Evolutionary conservation across 495 filamentous ascomycete genomes (phyloP).

Genomic region (Xylaria acuta): DNA sequence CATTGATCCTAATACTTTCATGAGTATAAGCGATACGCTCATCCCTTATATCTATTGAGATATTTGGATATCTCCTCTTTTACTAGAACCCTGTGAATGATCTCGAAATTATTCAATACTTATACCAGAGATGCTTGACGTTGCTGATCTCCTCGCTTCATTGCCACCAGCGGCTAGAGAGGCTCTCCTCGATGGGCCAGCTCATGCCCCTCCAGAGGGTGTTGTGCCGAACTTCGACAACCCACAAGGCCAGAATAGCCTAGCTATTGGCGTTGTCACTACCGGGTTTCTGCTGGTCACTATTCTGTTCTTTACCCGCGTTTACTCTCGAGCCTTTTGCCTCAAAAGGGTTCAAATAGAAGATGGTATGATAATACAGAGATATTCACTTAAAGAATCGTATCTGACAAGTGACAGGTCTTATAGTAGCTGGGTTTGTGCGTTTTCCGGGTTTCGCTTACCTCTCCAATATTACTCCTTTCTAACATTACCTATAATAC

Average conservation of each 20-base stretch:
- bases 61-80: neutral
- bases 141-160: constrained; percentile 10
- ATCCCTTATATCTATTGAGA: neutral
- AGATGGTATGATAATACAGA: constrained; percentile 20
- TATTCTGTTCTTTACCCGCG: constrained; percentile 10
- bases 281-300: constrained; percentile 21
- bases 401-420: neutral
- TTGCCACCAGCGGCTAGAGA: constrained; percentile 1
- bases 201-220: constrained; percentile 28
- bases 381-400: neutral
- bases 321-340: constrained; percentile 18
- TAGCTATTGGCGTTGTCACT: constrained; percentile 19
- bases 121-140: neutral
- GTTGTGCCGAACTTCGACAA: constrained; percentile 28
- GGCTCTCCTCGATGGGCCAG: constrained; percentile 18
- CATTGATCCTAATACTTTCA: neutral
- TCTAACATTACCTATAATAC: neutral
- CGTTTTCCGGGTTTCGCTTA: neutral
- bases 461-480: neutral
- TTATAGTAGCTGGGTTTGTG: constrained; percentile 2
- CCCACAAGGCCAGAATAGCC: constrained; percentile 30
- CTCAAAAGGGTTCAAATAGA: constrained; percentile 8
- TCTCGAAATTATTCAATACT: neutral
- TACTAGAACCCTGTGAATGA: neutral
- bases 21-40: neutral